Evolutionary conservation across 2,329 filamentous ascomycete genomes (phyloP), one percentile per base, ranked within the genome.

Genomic region (Fusarium verrucosum): DNA sequence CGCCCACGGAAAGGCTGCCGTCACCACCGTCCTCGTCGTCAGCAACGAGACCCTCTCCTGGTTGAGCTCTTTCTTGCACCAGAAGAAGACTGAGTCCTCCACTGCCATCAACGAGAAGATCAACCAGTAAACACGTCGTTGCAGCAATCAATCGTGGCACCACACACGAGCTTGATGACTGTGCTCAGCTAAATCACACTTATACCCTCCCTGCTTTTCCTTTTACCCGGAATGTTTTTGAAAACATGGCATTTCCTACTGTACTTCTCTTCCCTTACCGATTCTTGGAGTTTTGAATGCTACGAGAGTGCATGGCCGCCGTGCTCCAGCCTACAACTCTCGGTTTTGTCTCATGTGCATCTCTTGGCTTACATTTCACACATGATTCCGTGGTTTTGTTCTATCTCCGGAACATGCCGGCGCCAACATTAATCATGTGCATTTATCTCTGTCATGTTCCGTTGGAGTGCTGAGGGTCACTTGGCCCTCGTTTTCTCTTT

Each of bases 1-100:
- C n/a, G 85, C 87, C 5, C 84, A 85, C 59, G 85, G 88, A 72
- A 92, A 91, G 82, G 91, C 91, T 11, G 79, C 87, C 14, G 80
- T 92, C 65, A 85, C 85, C 47, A 92, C 90, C 14, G 84, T 85
- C 22, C 80, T 92, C 44, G 83, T 91, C 44, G 81, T 93, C 45
- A 86, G 86, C 44, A 84, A 83, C 66, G 89, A 92, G 76, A 84
- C 86, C 2, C 76, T 91, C 50, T 79, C 79, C 50, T 90, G 85
- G 82, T 71, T 90, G 64, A 83, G 84, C 73, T 80, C 80, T 50
- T 83, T 87, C 68, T 73, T 92, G 44, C 80, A 83, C 58, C 77
- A 80, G 66, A 87, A 89, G 81, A 91, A 90, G 80, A 79, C 83
- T 23, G 83, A 89, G 69, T 81, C 81, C 38, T 85, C 87, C 76